Base-by-base conservation (phyloP, 805 yeast genomes). In the Candida tallmaniae region DNA sequence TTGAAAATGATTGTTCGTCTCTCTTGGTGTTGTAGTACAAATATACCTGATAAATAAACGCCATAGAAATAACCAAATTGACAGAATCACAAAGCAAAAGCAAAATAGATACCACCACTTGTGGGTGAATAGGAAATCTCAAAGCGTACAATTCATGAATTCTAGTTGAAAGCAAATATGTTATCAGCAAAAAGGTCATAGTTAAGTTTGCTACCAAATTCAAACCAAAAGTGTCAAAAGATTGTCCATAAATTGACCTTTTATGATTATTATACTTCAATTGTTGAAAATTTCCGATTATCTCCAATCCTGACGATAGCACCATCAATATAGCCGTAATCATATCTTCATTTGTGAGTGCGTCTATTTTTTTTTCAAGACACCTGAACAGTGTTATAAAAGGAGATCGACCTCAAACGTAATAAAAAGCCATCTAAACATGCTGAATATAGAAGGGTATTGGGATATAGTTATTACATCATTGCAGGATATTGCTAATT, bases 391-490 rank as follows among this genome's bases (percentile, higher is more conserved):
- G n/a, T n/a, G n/a, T n/a, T n/a, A n/a, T n/a, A n/a, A n/a, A n/a
- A n/a, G n/a, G n/a, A n/a, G n/a, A n/a, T n/a, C n/a, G n/a, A n/a
- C n/a, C n/a, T n/a, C n/a, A n/a, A n/a, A n/a, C n/a, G n/a, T n/a
- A n/a, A n/a, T n/a, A n/a, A n/a, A n/a, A n/a, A n/a, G n/a, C n/a
- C n/a, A n/a, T n/a, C n/a, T n/a, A 8, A 23, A 10, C 6, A 22
- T 31, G 34, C 28, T 23, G 28, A 23, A 23, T 10, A 22, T 35
- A 19, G 37, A 37, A 25, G 40, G 36, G 11, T 26, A 32, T 46
- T 82, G 90, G 90, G 83, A 78, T 46, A 70, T 73, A 20, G 79
- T 79, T 5, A 62, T 78, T 3, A 69, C 86, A 5, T 77, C 83
- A 1, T 58, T 82, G 13, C 88, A 81, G 51, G 88, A 81, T 45